phyloP scores from a whole-genome alignment of 2,329 filamentous ascomycete genomes.

The Trichoderma arundinaceum region DNA sequence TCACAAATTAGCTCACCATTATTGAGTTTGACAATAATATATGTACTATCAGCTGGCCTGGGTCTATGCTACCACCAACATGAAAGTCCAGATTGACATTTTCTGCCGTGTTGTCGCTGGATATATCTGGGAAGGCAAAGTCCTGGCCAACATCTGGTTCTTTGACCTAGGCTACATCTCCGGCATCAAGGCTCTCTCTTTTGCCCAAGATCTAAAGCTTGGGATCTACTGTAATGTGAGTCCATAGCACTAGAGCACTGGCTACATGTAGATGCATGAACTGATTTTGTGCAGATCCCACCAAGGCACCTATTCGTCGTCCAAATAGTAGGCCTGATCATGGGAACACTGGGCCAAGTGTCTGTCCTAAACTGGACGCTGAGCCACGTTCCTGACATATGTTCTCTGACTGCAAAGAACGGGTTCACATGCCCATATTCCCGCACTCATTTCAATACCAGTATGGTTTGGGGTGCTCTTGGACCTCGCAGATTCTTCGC shows the following conservation, averaged over 20 bases:
- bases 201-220: constrained; percentile 53
- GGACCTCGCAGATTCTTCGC: constrained; percentile 62
- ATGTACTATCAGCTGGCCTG: constrained; percentile 37
- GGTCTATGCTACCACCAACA: constrained; percentile 50
- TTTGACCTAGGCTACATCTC: constrained; percentile 50
- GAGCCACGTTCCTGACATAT: constrained; percentile 57
- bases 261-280: not conserved
- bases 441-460: constrained; percentile 56
- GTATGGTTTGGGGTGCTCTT: constrained; percentile 62
- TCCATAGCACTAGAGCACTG: not conserved
- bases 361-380: constrained; percentile 47
- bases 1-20: not conserved
- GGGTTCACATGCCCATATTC: constrained; percentile 52
- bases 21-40: not conserved
- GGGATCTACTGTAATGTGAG: constrained; percentile 48
- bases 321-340: constrained; percentile 51
- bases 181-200: constrained; percentile 49
- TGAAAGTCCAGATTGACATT: constrained; percentile 50
- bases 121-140: constrained; percentile 53
- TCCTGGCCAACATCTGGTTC: constrained; percentile 48
- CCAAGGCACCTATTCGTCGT: constrained; percentile 52
- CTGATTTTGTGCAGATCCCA: constrained; percentile 44
- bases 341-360: constrained; percentile 53
- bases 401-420: constrained; percentile 50
- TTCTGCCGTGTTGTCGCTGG: constrained; percentile 53